Conservation (phyloP, 441 rosid species). For the Aquilaria agallochum region DNA sequence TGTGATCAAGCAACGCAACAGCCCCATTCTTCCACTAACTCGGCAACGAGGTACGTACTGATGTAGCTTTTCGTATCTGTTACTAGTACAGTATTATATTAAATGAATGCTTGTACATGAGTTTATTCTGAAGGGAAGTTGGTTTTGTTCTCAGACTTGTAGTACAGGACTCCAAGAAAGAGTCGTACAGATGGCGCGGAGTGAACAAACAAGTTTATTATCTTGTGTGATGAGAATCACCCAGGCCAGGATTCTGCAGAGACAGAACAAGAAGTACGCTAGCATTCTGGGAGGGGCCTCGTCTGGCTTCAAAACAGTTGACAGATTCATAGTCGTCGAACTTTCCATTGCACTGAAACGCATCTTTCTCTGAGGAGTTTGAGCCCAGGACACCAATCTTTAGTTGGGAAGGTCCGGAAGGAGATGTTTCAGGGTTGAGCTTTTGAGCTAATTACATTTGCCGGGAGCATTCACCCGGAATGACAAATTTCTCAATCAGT, state of each 20-base stretch:
- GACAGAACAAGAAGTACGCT: constrained; percentile 10
- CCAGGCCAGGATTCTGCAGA: constrained; percentile 18
- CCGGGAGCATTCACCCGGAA: constrained; percentile 6
- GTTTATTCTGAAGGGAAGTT: neutral
- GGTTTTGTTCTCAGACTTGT: constrained; percentile 11
- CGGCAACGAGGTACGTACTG: too few species aligned
- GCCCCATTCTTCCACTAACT: too few species aligned
- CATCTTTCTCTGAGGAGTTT: constrained; percentile 20
- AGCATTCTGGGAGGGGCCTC: constrained; percentile 18
- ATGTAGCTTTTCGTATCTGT: too few species aligned
- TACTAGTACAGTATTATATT: too few species aligned
- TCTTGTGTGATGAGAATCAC: constrained; percentile 15
- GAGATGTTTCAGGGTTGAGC: constrained; percentile 15
- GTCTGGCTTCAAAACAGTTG: constrained; percentile 20
- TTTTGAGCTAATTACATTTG: constrained; percentile 17
- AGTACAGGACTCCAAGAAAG: constrained; percentile 10
- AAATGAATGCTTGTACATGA: too few species aligned
- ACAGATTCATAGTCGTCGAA: constrained; percentile 12
- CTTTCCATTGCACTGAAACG: constrained; percentile 13
- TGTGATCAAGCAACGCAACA: too few species aligned
- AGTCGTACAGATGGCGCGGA: constrained; percentile 7
- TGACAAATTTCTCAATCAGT: neutral
- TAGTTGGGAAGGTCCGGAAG: constrained; percentile 12
- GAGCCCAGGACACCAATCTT: constrained; percentile 28
- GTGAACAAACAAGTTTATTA: constrained; percentile 11